Conservation (phyloP, 257 asterid species). For the Solanum lycopersicoides region DNA sequence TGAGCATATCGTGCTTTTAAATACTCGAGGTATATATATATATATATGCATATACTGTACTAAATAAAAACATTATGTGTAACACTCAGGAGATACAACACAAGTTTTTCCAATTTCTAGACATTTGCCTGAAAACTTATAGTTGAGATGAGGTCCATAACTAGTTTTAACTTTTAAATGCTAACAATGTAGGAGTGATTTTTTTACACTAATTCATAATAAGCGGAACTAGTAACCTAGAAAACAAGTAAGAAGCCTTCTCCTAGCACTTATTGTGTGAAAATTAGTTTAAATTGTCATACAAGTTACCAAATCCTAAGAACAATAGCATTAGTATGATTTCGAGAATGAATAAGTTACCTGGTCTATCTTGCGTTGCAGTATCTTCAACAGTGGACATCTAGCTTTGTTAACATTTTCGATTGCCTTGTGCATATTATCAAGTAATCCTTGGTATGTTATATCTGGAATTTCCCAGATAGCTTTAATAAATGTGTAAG, state of each 20-base stretch:
- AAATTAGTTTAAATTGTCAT: neutral
- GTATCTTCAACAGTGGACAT: constrained; percentile 20
- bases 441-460: constrained; percentile 34
- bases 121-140: neutral
- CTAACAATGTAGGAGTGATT: neutral
- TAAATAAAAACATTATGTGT: neutral
- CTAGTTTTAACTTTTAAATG: neutral
- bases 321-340: neutral
- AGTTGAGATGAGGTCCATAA: neutral
- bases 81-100: neutral
- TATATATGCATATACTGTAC: neutral
- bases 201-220: neutral
- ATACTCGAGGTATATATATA: neutral
- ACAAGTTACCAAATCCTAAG: neutral
- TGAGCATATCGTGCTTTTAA: neutral
- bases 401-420: constrained; percentile 22
- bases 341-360: constrained; percentile 11
- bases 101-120: neutral
- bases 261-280: neutral
- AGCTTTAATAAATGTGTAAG: constrained; percentile 47
- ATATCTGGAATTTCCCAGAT: constrained; percentile 16
- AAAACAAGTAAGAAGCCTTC: neutral
- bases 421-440: constrained; percentile 30
- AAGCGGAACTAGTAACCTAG: neutral
- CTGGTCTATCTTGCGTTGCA: constrained; percentile 54